These are phyloP conservation scores for Remersonia thermophila DNA, from an alignment of 2,329 filamentous ascomycete species.

Conservation along the genomic window DNA sequence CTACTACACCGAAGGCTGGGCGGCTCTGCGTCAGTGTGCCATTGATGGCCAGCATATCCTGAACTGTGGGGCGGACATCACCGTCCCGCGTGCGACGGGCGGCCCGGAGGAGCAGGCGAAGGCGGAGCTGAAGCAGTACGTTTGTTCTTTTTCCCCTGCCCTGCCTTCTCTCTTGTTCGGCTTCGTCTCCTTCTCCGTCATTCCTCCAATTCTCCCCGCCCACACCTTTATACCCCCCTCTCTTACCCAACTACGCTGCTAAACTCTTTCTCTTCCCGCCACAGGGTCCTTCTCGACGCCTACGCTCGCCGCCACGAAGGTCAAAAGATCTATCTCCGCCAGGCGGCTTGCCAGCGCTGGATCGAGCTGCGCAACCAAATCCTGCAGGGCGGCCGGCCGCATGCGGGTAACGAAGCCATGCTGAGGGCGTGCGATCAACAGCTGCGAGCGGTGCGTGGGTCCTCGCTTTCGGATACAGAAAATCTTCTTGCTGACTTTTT, in stretches of 20 bases:
- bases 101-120: conserved; percentile 48
- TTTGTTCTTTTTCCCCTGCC: conserved; percentile 24
- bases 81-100: conserved; percentile 40
- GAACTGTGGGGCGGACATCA: conserved; percentile 50
- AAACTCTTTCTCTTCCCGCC: too few species aligned
- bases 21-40: conserved; percentile 47
- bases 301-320: conserved; percentile 49
- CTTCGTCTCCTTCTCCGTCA: neutral
- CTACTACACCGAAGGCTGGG: conserved; percentile 53
- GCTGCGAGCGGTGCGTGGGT: conserved; percentile 45
- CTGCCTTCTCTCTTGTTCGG: conserved; percentile 1
- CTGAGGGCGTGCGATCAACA: conserved; percentile 44
- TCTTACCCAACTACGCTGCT: neutral
- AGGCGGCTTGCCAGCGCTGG: conserved; percentile 49
- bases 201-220: neutral
- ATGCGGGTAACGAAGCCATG: conserved; percentile 33
- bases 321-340: conserved; percentile 52
- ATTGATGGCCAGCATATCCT: conserved; percentile 53
- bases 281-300: conserved; percentile 46
- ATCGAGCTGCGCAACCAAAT: conserved; percentile 40
- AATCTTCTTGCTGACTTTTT: conserved; percentile 17
- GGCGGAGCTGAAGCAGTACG: conserved; percentile 51
- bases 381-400: conserved; percentile 39
- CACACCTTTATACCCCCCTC: neutral
- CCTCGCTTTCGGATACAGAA: too few species aligned